A percentile compares a stretch with the other conserved stretches of the same genome.
Conservation (phyloP, 73 alveolate genomes). For the Paramecium tetraurelia region DNA sequence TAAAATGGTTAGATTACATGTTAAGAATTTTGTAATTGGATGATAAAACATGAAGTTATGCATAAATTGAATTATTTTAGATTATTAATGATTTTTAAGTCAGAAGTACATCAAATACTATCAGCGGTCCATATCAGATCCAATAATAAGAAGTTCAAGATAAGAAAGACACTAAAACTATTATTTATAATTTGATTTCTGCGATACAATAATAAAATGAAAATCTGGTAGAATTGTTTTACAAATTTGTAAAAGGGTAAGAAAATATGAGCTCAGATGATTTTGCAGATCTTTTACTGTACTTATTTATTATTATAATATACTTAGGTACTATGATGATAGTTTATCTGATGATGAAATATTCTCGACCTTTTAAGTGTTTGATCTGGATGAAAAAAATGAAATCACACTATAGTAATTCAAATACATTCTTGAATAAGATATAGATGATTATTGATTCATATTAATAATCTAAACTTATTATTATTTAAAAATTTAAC, state of each 20-base stretch:
- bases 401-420: not conserved
- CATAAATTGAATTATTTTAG: not conserved
- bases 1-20: not conserved
- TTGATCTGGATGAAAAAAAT: not conserved
- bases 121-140: not conserved
- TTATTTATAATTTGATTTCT: not conserved
- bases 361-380: not conserved
- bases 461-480: not conserved
- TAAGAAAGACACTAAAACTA: not conserved
- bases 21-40: slow-evolving; percentile 9
- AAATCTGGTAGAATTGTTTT: not conserved
- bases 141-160: not conserved
- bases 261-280: not conserved
- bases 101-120: not conserved
- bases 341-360: not conserved
- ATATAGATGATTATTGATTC: not conserved
- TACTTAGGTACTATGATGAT: not conserved
- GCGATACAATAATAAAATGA: not conserved
- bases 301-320: not conserved
- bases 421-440: not conserved
- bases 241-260: not conserved
- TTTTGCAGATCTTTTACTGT: not conserved
- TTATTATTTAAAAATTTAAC: not conserved
- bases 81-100: not conserved
- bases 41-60: not conserved